Conservation (phyloP, 805 yeast species). For the Saccharomycopsis javanensis region DNA sequence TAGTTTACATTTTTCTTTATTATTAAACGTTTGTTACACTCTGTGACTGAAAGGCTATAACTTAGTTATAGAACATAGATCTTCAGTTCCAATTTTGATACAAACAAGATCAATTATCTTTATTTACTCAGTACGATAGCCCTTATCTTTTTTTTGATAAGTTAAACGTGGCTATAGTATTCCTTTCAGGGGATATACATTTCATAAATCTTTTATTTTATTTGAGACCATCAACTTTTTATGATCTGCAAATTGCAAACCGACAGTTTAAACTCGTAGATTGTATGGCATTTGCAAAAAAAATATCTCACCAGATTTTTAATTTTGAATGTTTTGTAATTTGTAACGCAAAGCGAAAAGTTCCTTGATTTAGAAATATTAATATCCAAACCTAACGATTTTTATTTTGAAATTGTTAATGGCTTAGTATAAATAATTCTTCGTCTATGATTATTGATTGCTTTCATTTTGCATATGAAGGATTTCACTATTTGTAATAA, state of each 20-base stretch:
- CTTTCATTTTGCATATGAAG: too few species aligned
- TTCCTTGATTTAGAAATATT: too few species aligned
- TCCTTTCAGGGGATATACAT: conserved; percentile 2
- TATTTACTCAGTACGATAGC: conserved; percentile 1
- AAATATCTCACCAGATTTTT: too few species aligned
- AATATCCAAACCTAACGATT: too few species aligned
- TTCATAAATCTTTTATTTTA: neutral
- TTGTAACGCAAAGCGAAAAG: too few species aligned
- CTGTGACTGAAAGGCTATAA: conserved; percentile 1
- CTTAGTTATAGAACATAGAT: neutral
- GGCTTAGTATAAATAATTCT: too few species aligned
- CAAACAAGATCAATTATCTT: conserved; percentile 2
- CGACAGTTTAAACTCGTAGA: too few species aligned
- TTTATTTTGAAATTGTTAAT: too few species aligned
- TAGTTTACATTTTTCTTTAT: neutral
- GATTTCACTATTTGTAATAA: neutral
- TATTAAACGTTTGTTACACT: neutral
- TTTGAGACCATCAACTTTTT: neutral
- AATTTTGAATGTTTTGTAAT: too few species aligned
- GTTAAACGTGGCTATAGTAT: neutral
- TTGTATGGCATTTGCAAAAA: too few species aligned
- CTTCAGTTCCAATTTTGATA: conserved; percentile 3
- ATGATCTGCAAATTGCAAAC: too few species aligned
- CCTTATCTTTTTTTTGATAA: neutral
- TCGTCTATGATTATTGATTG: neutral